These are phyloP conservation scores for Termitomyces sp. DNA, from an alignment of 768 basidiomycete genomes.

Conservation along the genomic window DNA sequence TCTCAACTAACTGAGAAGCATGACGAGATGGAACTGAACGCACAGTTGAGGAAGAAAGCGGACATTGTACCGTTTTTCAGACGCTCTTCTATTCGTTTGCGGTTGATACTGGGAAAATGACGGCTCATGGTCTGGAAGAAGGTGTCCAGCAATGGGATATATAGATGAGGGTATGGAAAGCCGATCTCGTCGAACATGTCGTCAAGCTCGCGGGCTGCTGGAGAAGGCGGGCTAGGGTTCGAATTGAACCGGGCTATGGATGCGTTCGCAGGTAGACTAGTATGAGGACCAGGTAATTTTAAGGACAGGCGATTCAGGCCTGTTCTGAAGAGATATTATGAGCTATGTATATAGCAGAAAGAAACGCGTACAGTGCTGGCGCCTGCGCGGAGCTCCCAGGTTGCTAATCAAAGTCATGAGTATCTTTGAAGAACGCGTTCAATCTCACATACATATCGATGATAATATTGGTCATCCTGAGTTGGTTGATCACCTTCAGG, in stretches of 20 bases:
- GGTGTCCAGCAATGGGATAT: constrained; percentile 10
- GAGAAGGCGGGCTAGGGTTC: constrained; percentile 2
- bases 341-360: neutral
- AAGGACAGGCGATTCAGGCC: constrained; percentile 1
- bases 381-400: neutral
- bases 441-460: constrained; percentile 10
- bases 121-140: constrained; percentile 12
- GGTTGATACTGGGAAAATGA: constrained; percentile 11
- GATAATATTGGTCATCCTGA: constrained; percentile 8
- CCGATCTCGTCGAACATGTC: constrained; percentile 11
- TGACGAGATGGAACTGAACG: neutral
- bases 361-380: neutral
- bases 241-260: neutral
- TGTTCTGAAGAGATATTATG: neutral
- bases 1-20: neutral
- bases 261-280: neutral
- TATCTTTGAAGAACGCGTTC: neutral
- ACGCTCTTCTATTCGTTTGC: constrained; percentile 11
- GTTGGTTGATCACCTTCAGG: constrained; percentile 3
- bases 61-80: constrained; percentile 12
- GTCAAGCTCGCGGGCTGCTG: constrained; percentile 1
- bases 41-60: constrained; percentile 13
- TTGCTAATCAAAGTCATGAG: neutral
- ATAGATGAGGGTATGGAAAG: constrained; percentile 9
- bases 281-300: neutral